Conservation (phyloP, 1,284 basidiomycete species). For the Marasmius fiardii region DNA sequence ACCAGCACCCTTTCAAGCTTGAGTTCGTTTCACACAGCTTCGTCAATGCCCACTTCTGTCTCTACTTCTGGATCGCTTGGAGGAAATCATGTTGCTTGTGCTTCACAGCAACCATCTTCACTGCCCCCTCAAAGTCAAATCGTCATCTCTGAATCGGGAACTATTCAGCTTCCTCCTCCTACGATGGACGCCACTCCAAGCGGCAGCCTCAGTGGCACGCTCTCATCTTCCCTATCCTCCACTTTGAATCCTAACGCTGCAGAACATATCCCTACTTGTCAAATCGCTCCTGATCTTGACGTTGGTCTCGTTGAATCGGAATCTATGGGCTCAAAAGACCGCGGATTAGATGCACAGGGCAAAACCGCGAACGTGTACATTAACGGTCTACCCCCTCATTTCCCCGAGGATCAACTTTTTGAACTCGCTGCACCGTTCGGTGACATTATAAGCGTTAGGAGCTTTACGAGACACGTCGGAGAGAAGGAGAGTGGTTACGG, state of each 20-base stretch:
- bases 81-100: neutral
- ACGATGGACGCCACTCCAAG: neutral
- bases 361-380: constrained; percentile 65
- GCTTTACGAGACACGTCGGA: constrained; percentile 60
- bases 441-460: constrained; percentile 54
- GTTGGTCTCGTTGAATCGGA: neutral
- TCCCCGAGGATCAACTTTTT: constrained; percentile 58
- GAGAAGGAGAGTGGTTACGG: constrained; percentile 72
- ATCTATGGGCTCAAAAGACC: neutral
- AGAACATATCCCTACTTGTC: constrained; percentile 10
- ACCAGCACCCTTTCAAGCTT: constrained; percentile 10
- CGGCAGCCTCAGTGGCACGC: neutral
- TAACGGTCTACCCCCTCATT: constrained; percentile 64
- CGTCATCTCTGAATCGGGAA: neutral
- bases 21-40: constrained; percentile 12
- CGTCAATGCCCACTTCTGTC: constrained; percentile 8
- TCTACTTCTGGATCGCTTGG: constrained; percentile 8
- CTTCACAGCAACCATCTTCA: neutral
- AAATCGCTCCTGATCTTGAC: neutral
- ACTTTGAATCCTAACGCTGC: constrained; percentile 5
- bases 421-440: constrained; percentile 54
- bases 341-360: neutral
- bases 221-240: neutral
- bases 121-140: neutral
- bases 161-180: neutral